Percentiles rank a stretch among this genome's conserved stretches.
Evolutionary conservation across 257 asterid genomes (phyloP).

Genomic region (Solanum phureja): DNA sequence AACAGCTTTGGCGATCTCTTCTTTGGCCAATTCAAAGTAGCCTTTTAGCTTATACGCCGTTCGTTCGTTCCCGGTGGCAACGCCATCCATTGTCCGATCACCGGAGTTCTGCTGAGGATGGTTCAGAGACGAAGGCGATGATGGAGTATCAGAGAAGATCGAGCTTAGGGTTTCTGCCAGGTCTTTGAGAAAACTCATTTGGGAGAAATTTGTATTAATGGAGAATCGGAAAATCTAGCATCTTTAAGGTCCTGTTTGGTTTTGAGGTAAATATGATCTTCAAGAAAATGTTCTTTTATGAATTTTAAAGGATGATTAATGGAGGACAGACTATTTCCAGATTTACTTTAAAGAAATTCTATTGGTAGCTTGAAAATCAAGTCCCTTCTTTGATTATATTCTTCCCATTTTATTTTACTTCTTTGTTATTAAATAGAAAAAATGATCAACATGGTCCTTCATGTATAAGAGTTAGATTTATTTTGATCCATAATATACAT

Average conservation of each 20-base stretch:
- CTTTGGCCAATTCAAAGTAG: conserved; percentile 85
- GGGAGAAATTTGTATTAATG: background rate
- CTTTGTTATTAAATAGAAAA: background rate
- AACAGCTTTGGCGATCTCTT: conserved; percentile 77
- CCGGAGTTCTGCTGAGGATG: conserved; percentile 29
- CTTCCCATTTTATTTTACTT: background rate
- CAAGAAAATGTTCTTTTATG: background rate
- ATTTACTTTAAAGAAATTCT: background rate
- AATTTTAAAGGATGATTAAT: background rate
- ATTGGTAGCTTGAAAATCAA: background rate
- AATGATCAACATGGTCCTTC: too few species aligned
- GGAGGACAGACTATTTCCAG: background rate
- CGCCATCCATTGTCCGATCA: conserved; percentile 54
- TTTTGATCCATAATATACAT: too few species aligned
- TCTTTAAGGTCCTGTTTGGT: background rate
- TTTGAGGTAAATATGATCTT: background rate
- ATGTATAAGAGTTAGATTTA: too few species aligned
- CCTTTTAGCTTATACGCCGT: conserved; percentile 78
- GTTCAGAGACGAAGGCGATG: conserved; percentile 11
- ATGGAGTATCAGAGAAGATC: conserved; percentile 42
- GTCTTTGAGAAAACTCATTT: conserved; percentile 57
- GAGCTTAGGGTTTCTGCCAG: conserved; percentile 51
- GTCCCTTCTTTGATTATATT: background rate
- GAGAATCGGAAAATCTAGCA: background rate
- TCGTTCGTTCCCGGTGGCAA: conserved; percentile 83